These are phyloP conservation scores for Lactuca saligna DNA, from an alignment of 129 eudicot species.

Conservation along the genomic window DNA sequence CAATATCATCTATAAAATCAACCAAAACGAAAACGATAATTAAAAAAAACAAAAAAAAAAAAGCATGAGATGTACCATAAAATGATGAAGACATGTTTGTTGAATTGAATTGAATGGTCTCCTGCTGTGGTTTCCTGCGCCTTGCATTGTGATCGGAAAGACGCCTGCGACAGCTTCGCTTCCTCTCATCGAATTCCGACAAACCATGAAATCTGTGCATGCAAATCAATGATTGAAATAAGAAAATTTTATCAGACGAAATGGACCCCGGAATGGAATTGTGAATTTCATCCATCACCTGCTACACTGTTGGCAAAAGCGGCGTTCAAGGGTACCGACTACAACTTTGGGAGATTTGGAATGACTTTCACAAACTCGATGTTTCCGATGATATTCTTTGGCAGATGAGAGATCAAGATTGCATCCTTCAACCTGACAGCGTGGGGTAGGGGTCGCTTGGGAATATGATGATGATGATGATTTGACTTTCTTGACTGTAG, in stretches of 20 bases:
- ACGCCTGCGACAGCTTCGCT: constrained; percentile 84
- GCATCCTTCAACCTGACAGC: constrained; percentile 93
- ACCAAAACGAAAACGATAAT: background rate
- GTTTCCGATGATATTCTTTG: constrained; percentile 88
- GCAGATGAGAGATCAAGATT: constrained; percentile 76
- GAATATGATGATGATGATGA: constrained; percentile 46
- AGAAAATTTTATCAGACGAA: constrained; percentile 10
- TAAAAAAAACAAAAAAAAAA: too few species aligned
- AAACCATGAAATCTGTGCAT: constrained; percentile 68
- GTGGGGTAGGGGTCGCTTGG: constrained; percentile 39
- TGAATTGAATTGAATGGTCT: constrained; percentile 61
- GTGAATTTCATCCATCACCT: constrained; percentile 47
- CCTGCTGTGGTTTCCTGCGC: constrained; percentile 86
- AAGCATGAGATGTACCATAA: constrained; percentile 42
- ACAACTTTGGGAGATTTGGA: constrained; percentile 69
- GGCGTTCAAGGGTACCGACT: constrained; percentile 63
- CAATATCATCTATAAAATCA: background rate
- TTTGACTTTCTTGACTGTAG: constrained; percentile 50
- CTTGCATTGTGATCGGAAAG: constrained; percentile 95
- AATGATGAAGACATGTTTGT: constrained; percentile 57
- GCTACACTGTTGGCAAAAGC: constrained; percentile 98
- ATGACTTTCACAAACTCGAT: constrained; percentile 82
- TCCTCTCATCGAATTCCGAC: constrained; percentile 79
- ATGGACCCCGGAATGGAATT: background rate
- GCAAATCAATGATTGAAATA: constrained; percentile 2